A percentile compares a stretch with the other conserved stretches of the same genome.
phyloP scores from a whole-genome alignment of 805 yeast genomes.

The Yarrowia sp. region DNA sequence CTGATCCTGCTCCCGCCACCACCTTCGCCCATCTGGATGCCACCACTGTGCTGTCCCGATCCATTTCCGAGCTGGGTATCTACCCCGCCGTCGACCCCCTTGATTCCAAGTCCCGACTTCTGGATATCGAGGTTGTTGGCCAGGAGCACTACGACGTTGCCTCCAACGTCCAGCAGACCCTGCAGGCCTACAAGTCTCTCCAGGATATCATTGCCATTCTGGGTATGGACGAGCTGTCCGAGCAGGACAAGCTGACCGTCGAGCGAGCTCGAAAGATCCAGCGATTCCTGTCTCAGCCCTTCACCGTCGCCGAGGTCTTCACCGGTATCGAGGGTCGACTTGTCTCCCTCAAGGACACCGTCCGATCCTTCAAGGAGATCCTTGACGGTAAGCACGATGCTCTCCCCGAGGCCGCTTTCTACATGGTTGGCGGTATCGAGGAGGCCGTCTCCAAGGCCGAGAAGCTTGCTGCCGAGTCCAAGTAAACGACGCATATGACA shows the following conservation, averaged over 20 bases:
- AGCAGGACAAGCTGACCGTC: slow-evolving; percentile 96
- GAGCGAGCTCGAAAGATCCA: slow-evolving; percentile 99
- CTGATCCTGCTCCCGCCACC: slow-evolving; percentile 99
- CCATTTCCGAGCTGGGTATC: slow-evolving; percentile 99
- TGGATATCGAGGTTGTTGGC: slow-evolving; percentile 96
- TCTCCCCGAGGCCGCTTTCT: slow-evolving; percentile 99
- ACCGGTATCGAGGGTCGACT: slow-evolving; percentile 99
- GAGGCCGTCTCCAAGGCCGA: slow-evolving; percentile 99
- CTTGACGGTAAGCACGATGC: slow-evolving; percentile 98
- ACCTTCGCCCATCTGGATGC: slow-evolving; percentile 99
- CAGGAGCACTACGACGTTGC: slow-evolving; percentile 98
- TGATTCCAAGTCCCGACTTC: slow-evolving; percentile 98
- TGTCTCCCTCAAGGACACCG: slow-evolving; percentile 94
- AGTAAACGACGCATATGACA: slow-evolving; percentile 31
- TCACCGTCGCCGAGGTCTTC: slow-evolving; percentile 99
- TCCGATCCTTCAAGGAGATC: slow-evolving; percentile 92
- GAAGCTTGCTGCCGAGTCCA: slow-evolving; percentile 85
- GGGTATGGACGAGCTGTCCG: slow-evolving; percentile 99
- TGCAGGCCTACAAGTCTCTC: slow-evolving; percentile 99
- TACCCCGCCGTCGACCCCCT: slow-evolving; percentile 99
- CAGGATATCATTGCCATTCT: slow-evolving; percentile 99
- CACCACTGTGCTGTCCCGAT: slow-evolving; percentile 99
- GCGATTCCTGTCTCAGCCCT: slow-evolving; percentile 99
- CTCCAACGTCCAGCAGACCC: slow-evolving; percentile 91
- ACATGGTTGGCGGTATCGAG: slow-evolving; percentile 99